Evolutionary conservation across 768 basidiomycete species (phyloP).

Genomic region (Mycena metata): DNA sequence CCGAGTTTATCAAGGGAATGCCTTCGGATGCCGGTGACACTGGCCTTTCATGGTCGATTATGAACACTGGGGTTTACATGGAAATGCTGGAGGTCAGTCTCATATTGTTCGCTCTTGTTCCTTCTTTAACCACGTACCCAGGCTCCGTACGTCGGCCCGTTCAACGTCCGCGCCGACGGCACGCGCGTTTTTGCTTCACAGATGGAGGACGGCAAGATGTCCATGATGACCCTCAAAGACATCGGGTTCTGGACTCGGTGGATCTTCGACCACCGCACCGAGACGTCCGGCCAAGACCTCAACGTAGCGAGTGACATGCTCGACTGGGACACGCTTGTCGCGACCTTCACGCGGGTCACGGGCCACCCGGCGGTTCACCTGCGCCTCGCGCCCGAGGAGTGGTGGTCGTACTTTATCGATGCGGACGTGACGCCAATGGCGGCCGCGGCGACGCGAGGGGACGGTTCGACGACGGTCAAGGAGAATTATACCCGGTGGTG

Average conservation of each 20-base stretch:
- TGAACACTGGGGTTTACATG: conserved; percentile 57
- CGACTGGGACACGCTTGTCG: conserved; percentile 40
- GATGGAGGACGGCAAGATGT: conserved; percentile 40
- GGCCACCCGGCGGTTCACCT: conserved; percentile 51
- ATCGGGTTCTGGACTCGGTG: conserved; percentile 44
- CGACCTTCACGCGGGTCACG: conserved; percentile 54
- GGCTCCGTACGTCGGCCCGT: conserved; percentile 38
- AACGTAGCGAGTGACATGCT: conserved; percentile 43
- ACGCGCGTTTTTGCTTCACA: conserved; percentile 44
- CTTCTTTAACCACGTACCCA: conserved; percentile 5
- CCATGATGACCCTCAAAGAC: conserved; percentile 43
- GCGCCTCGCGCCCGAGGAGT: conserved; percentile 50
- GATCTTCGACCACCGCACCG: conserved; percentile 44
- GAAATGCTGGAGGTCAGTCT: conserved; percentile 56
- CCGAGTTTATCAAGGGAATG: conserved; percentile 54
- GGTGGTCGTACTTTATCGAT: conserved; percentile 47
- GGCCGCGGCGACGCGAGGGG: conserved; percentile 45
- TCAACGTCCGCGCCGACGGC: conserved; percentile 43
- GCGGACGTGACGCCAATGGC: conserved; percentile 48
- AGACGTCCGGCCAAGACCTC: conserved; percentile 43
- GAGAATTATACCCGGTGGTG: conserved; percentile 62
- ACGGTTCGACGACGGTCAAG: conserved; percentile 49
- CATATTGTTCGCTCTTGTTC: not conserved
- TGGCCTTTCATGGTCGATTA: conserved; percentile 51
- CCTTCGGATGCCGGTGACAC: conserved; percentile 47